These are phyloP conservation scores for Aspergillus novofumigatus DNA, from an alignment of 2,329 filamentous ascomycete species.

Conservation along the genomic window DNA sequence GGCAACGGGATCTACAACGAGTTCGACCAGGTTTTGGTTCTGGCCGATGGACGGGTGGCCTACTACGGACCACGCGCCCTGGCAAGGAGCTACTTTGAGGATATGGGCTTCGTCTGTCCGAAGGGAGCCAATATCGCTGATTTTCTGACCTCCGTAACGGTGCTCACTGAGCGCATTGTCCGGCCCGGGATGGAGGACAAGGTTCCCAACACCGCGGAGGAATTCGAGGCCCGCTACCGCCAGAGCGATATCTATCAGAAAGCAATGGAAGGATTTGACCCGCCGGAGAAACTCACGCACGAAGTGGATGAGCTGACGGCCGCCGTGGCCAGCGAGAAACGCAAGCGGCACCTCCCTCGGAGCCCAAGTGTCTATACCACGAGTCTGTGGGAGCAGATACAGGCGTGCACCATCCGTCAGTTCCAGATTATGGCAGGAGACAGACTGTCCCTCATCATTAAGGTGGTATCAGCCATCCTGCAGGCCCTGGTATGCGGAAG, in stretches of 20 bases:
- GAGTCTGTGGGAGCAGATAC: slow-evolving; percentile 37
- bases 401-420: slow-evolving; percentile 43
- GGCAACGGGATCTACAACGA: slow-evolving; percentile 64
- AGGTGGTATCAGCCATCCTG: slow-evolving; percentile 38
- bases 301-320: slow-evolving; percentile 27
- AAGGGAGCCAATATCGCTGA: slow-evolving; percentile 62
- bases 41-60: slow-evolving; percentile 60
- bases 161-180: slow-evolving; percentile 47
- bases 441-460: slow-evolving; percentile 45
- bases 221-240: slow-evolving; percentile 49
- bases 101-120: slow-evolving; percentile 58
- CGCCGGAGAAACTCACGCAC: slow-evolving; percentile 25
- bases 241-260: slow-evolving; percentile 45
- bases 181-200: slow-evolving; percentile 26
- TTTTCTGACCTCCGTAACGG: slow-evolving; percentile 61
- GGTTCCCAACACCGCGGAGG: slow-evolving; percentile 31
- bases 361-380: slow-evolving; percentile 28
- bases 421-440: slow-evolving; percentile 52
- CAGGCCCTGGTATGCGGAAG: slow-evolving; percentile 42
- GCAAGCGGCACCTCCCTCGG: slow-evolving; percentile 29
- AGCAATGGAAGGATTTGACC: slow-evolving; percentile 48
- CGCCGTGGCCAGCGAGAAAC: slow-evolving; percentile 28
- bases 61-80: slow-evolving; percentile 58
- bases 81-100: slow-evolving; percentile 60
- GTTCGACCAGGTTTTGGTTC: slow-evolving; percentile 65